phyloP scores from a whole-genome alignment of 2,329 filamentous ascomycete genomes.

The Fusarium virguliforme region DNA sequence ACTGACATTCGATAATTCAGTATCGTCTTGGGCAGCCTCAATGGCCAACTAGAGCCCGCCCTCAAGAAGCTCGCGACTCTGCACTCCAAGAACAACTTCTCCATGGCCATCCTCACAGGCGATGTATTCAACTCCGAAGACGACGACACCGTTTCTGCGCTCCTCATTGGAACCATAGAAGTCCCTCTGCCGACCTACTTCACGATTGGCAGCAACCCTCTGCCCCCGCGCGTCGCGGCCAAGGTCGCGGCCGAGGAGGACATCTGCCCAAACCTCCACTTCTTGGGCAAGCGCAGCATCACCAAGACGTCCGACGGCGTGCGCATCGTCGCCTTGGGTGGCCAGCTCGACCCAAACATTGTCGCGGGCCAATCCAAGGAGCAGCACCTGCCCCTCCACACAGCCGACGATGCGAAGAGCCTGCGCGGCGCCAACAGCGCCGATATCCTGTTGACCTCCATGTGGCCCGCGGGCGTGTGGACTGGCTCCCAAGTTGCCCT shows the following conservation, averaged over 20 bases:
- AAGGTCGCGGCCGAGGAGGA: slow-evolving; percentile 82
- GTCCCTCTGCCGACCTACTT: slow-evolving; percentile 93
- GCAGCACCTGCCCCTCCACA: slow-evolving; percentile 84
- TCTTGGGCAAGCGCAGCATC: slow-evolving; percentile 87
- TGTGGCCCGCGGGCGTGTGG: slow-evolving; percentile 86
- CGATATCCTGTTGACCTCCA: slow-evolving; percentile 88
- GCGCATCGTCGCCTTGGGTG: slow-evolving; percentile 89
- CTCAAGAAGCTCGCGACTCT: slow-evolving; percentile 86
- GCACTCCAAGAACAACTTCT: slow-evolving; percentile 90
- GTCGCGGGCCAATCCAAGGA: slow-evolving; percentile 77
- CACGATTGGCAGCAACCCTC: slow-evolving; percentile 79
- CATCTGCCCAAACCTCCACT: slow-evolving; percentile 92
- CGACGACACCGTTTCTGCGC: slow-evolving; percentile 70
- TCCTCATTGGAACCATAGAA: slow-evolving; percentile 80
- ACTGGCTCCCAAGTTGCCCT: slow-evolving; percentile 76
- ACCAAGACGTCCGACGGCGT: slow-evolving; percentile 93
- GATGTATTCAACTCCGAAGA: slow-evolving; percentile 81
- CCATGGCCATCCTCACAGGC: slow-evolving; percentile 87
- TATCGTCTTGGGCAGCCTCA: slow-evolving; percentile 86
- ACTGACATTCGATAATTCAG: slow-evolving; percentile 59
- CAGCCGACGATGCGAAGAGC: slow-evolving; percentile 80
- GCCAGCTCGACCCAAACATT: slow-evolving; percentile 75
- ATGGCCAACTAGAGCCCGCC: slow-evolving; percentile 82
- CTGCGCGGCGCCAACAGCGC: slow-evolving; percentile 83
- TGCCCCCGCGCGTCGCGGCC: slow-evolving; percentile 80